A percentile compares a stretch with the other conserved stretches of the same genome.
phyloP scores from a whole-genome alignment of 345 rosid genomes.

The Ailanthus altissimus region DNA sequence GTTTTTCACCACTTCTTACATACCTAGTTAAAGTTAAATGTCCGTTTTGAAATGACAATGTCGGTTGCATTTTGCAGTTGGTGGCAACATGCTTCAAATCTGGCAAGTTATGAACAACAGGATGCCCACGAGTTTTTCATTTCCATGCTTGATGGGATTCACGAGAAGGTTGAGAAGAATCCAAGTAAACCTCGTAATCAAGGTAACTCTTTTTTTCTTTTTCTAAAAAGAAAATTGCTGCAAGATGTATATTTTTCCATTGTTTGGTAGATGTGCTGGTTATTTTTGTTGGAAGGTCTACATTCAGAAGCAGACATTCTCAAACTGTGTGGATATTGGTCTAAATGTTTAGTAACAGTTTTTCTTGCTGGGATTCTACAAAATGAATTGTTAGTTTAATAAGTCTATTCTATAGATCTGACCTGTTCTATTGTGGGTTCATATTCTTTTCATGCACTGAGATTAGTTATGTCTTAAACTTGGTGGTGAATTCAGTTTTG shows the following conservation, averaged over 20 bases:
- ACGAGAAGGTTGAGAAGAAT: slow-evolving; percentile 62
- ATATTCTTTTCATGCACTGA: background rate
- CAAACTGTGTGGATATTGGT: background rate
- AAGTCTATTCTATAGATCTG: background rate
- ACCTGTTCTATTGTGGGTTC: slow-evolving; percentile 8
- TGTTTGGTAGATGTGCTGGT: background rate
- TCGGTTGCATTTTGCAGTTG: slow-evolving; percentile 40
- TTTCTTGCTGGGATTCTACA: background rate
- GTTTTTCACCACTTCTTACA: background rate
- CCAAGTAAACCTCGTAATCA: slow-evolving; percentile 35
- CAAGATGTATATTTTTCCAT: background rate
- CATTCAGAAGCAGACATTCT: background rate
- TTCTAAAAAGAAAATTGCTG: background rate
- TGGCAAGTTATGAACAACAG: slow-evolving; percentile 72
- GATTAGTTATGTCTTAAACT: background rate
- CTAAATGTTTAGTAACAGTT: background rate
- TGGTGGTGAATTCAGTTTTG: background rate
- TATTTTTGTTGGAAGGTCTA: background rate
- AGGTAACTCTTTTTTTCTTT: slow-evolving; percentile 35
- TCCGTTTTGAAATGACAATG: slow-evolving; percentile 3
- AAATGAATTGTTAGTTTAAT: background rate
- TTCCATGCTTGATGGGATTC: slow-evolving; percentile 69
- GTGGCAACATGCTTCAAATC: slow-evolving; percentile 68
- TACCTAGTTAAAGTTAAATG: background rate
- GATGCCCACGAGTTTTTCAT: slow-evolving; percentile 75